A percentile compares a stretch with the other conserved stretches of the same genome.
These are phyloP conservation scores for Solanum appendiculatum DNA, from an alignment of 257 asterid genomes.

Conservation along the genomic window DNA sequence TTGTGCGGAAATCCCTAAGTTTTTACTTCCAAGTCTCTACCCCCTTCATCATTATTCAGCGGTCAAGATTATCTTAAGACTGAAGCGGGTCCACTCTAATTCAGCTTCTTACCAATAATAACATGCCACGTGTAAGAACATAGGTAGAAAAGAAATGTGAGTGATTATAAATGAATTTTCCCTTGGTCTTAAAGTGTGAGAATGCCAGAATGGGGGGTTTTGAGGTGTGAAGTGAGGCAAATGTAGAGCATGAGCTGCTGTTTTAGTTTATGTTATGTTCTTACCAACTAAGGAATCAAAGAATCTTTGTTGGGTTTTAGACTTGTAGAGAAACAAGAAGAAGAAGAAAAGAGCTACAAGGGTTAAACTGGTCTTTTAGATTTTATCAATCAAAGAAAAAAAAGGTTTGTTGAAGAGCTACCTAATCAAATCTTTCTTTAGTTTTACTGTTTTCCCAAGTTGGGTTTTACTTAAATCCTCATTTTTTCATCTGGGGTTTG, in stretches of 20 bases:
- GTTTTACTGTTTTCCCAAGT: neutral
- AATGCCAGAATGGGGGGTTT: neutral
- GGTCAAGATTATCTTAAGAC: neutral
- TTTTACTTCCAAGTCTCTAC: neutral
- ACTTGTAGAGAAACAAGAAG: neutral
- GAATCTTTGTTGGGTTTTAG: slow-evolving; percentile 21
- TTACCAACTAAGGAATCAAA: slow-evolving; percentile 27
- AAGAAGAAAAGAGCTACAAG: neutral
- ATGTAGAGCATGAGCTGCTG: slow-evolving; percentile 8
- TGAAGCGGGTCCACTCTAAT: neutral
- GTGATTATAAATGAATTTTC: neutral
- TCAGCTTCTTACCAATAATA: neutral
- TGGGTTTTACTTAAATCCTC: neutral
- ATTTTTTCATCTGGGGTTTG: slow-evolving; percentile 12
- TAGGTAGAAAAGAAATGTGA: neutral
- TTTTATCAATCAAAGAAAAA: neutral
- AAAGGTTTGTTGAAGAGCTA: neutral
- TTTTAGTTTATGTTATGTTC: slow-evolving; percentile 4
- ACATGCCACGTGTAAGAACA: neutral
- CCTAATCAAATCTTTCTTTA: neutral
- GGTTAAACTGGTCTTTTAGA: neutral
- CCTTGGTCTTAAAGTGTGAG: slow-evolving; percentile 7
- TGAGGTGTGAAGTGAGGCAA: slow-evolving; percentile 7
- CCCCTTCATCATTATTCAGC: neutral
- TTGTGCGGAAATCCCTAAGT: neutral